Evolutionary conservation across 129 eudicot genomes (phyloP).

Genomic region (Escallonia herrerae): DNA sequence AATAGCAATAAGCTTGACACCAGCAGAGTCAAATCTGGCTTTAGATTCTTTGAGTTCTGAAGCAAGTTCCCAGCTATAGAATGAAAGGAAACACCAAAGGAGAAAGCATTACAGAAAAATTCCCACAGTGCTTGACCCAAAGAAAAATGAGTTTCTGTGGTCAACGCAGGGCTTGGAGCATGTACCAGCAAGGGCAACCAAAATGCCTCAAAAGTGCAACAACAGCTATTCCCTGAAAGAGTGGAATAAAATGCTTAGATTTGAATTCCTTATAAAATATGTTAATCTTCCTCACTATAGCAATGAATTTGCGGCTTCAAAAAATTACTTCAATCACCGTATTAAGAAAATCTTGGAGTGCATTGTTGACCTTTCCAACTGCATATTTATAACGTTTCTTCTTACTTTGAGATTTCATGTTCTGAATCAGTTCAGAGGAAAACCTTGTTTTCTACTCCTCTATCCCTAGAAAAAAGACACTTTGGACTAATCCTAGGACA

Average conservation of each 20-base stretch:
- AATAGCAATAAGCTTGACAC: constrained; percentile 91
- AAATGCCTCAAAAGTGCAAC: constrained; percentile 94
- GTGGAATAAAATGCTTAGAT: no score
- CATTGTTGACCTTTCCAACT: no score
- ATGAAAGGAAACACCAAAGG: neutral
- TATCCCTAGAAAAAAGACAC: no score
- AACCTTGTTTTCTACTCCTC: no score
- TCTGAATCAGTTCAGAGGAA: no score
- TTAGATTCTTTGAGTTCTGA: constrained; percentile 60
- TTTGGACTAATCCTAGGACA: no score
- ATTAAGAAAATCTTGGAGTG: no score
- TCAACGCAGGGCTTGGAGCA: neutral
- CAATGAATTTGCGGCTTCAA: neutral
- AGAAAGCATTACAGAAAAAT: neutral
- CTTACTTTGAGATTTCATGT: no score
- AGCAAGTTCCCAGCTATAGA: constrained; percentile 91
- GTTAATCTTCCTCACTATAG: no score
- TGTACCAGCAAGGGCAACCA: constrained; percentile 96
- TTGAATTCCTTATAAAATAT: no score
- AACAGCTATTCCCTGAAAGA: constrained; percentile 68
- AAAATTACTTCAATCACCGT: no score
- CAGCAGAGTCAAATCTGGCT: constrained; percentile 61
- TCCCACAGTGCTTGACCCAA: neutral
- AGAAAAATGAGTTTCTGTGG: neutral
- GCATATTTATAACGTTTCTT: no score